Conservation (phyloP, 2,329 filamentous ascomycete species). For the Emydomyces testavorans region DNA sequence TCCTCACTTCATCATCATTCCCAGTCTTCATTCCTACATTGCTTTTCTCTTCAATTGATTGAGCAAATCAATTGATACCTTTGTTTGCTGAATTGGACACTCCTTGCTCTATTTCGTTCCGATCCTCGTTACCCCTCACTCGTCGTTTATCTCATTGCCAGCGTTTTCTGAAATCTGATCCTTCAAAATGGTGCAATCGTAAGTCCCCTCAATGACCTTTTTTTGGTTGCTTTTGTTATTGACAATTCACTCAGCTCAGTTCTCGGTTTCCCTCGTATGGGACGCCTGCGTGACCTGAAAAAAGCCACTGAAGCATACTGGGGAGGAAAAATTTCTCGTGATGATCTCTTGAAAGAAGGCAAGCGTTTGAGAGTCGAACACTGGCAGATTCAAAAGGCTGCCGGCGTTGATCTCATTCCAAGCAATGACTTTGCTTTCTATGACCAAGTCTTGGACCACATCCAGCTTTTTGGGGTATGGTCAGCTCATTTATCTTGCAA, state of each 20-base stretch:
- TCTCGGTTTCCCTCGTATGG: slow-evolving; percentile 98
- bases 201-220: slow-evolving; percentile 25
- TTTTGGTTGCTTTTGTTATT: slow-evolving; percentile 10
- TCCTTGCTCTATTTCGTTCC: not conserved
- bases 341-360: slow-evolving; percentile 82
- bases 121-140: not conserved
- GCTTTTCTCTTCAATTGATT: slow-evolving; percentile 16
- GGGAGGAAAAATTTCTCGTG: slow-evolving; percentile 85
- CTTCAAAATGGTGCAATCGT: slow-evolving; percentile 51
- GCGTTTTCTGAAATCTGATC: not conserved
- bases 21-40: slow-evolving; percentile 14
- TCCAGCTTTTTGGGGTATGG: slow-evolving; percentile 90
- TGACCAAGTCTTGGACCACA: slow-evolving; percentile 94
- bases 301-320: slow-evolving; percentile 99
- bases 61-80: not conserved
- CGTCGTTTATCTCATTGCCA: not conserved
- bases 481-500: slow-evolving; percentile 9
- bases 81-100: not conserved
- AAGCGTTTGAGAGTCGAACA: slow-evolving; percentile 93
- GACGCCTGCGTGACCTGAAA: slow-evolving; percentile 96
- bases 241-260: slow-evolving; percentile 45
- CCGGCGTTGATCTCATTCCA: slow-evolving; percentile 92
- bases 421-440: slow-evolving; percentile 99
- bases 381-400: slow-evolving; percentile 99
- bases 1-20: slow-evolving; percentile 18